phyloP scores from a whole-genome alignment of 371 early-diverging fungal species.

The Mucor circinelloides region DNA sequence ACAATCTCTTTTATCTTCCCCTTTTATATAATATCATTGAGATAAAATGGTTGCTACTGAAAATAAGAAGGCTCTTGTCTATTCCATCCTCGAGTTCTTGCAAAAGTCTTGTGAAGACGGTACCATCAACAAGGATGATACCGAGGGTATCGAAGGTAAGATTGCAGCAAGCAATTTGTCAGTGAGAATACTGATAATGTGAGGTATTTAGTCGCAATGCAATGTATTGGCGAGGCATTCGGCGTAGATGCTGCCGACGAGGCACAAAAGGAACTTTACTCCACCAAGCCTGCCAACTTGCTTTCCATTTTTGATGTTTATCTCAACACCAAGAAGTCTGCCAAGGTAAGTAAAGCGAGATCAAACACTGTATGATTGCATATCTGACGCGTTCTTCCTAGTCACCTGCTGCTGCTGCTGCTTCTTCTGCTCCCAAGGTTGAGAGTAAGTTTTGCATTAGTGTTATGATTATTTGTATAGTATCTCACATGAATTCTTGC shows the following conservation, averaged over 20 bases:
- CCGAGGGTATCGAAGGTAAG: slow-evolving; percentile 89
- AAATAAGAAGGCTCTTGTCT: slow-evolving; percentile 81
- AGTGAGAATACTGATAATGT: neutral
- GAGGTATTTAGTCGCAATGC: slow-evolving; percentile 72
- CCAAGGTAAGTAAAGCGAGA: slow-evolving; percentile 23
- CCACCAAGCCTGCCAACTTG: slow-evolving; percentile 85
- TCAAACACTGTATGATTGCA: neutral
- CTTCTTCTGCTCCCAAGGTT: slow-evolving; percentile 9
- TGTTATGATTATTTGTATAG: slow-evolving; percentile 6
- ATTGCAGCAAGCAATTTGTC: neutral
- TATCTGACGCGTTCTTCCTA: neutral
- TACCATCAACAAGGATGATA: slow-evolving; percentile 79
- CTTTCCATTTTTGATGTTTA: slow-evolving; percentile 90
- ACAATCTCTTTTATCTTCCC: neutral
- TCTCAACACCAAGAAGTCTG: slow-evolving; percentile 77
- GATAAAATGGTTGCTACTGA: slow-evolving; percentile 37
- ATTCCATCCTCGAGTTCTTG: slow-evolving; percentile 89
- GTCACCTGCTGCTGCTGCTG: neutral
- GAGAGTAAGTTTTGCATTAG: slow-evolving; percentile 21
- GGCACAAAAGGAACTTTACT: slow-evolving; percentile 63
- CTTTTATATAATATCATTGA: neutral
- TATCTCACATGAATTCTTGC: slow-evolving; percentile 7
- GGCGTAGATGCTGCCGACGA: slow-evolving; percentile 79
- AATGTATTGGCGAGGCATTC: slow-evolving; percentile 95
- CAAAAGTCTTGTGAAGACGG: slow-evolving; percentile 77